A percentile compares a stretch with the other conserved stretches of the same genome.
Conservation (phyloP, 257 asterid species). For the Paulownia fortunei region DNA sequence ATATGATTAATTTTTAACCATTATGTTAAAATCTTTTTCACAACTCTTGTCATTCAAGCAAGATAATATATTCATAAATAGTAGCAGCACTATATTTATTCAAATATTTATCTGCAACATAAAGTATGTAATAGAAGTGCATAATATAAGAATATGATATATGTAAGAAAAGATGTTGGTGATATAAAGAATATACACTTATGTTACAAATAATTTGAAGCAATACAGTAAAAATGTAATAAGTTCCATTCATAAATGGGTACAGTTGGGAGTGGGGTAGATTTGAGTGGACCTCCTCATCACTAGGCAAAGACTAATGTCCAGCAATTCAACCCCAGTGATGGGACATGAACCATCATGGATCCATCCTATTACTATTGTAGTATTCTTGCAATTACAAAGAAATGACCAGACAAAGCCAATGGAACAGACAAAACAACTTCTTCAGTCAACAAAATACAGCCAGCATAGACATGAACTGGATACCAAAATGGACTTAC, state of each 20-base stretch:
- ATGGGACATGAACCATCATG: constrained; percentile 34
- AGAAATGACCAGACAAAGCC: neutral
- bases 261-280: constrained; percentile 30
- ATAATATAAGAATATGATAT: no score
- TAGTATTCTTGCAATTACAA: constrained; percentile 14
- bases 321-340: constrained; percentile 29
- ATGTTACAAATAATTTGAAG: no score
- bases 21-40: no score
- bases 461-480: constrained; percentile 33
- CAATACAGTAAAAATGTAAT: neutral
- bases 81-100: no score
- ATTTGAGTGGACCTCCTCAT: constrained; percentile 7
- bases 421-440: constrained; percentile 24
- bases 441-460: constrained; percentile 55
- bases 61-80: no score
- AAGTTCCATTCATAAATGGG: constrained; percentile 26
- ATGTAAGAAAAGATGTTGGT: no score
- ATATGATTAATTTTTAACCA: no score
- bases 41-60: no score
- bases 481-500: constrained; percentile 28
- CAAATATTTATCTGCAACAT: no score
- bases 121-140: no score
- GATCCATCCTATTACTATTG: constrained; percentile 30
- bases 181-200: no score
- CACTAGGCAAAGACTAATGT: neutral